Evolutionary conservation across 2,329 filamentous ascomycete species (phyloP), one percentile per base, ranked within the genome.

Genomic region (Aspergillus flavus): DNA sequence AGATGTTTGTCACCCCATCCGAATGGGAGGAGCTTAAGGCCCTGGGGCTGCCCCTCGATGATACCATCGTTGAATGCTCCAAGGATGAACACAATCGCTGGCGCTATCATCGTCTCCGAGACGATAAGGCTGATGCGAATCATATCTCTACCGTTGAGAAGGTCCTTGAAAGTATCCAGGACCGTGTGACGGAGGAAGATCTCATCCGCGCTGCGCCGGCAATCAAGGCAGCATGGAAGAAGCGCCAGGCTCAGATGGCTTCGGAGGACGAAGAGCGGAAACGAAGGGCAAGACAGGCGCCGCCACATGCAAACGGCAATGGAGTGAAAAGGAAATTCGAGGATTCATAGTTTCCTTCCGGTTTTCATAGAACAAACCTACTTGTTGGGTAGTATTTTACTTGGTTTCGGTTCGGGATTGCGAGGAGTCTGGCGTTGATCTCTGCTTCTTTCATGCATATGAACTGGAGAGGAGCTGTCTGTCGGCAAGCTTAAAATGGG

Each of bases 101-200:
- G 95, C 88, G 93, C 62, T 92, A 92, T 76, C 90, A 95, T 70
- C 89, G 94, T 34, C 94, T 97, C 78, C 86, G 95, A 58, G 94
- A 98, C 72, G 95, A 99, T 78, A 99, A 99, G 80, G 83, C 84
- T 32, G 91, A 97, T 69, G 93, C 92, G 0, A 99, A 99, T 73
- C 94, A 98, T 78, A 90, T 91, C 64, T 89, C 83, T 21, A 94
- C 92, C 0, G 92, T 97, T 1, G 83, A 89, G 30, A 96, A 91
- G 75, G 95, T 99, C 4, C 85, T 97, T 63, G 90, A 94, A 68
- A 96, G 92, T 77, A 98, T 99, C 70, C 85, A 88, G 64, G 93
- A 97, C 72, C 89, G 88, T 1, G 93, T 99, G 12, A 91, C 88
- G 0, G 88, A 97, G 78, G 84, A 91, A 62, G 93, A 99, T 73